phyloP scores from a whole-genome alignment of 768 basidiomycete species.

The Lactarius psammicola region DNA sequence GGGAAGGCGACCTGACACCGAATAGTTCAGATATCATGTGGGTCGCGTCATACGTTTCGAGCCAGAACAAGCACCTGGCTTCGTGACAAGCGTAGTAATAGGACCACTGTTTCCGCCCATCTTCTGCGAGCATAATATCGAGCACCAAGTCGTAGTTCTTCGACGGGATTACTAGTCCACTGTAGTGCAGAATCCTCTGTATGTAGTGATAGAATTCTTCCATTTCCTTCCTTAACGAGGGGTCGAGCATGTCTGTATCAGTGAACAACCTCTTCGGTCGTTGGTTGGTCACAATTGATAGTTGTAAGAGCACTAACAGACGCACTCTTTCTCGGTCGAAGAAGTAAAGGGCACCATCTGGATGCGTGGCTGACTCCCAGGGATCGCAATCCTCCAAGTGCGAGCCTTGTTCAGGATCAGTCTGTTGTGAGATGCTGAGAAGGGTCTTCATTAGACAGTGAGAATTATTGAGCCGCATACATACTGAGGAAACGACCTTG shows the following conservation, averaged over 20 bases:
- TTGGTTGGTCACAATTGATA: neutral
- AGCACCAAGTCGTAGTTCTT: conserved; percentile 5
- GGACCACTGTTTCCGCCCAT: conserved; percentile 36
- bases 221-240: conserved; percentile 36
- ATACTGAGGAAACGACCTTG: conserved; percentile 13
- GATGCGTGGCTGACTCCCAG: conserved; percentile 40
- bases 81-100: conserved; percentile 33
- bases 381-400: neutral
- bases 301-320: neutral
- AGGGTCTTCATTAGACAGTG: neutral
- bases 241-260: conserved; percentile 50
- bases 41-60: conserved; percentile 42
- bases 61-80: conserved; percentile 38
- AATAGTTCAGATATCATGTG: conserved; percentile 29
- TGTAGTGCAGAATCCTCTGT: conserved; percentile 22
- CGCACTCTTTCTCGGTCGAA: conserved; percentile 13
- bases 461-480: neutral
- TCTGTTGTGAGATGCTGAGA: neutral
- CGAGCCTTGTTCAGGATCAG: neutral
- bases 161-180: neutral
- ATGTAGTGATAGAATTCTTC: conserved; percentile 29
- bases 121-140: conserved; percentile 31
- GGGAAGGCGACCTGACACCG: neutral
- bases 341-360: neutral
- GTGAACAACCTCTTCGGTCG: conserved; percentile 46